These are phyloP conservation scores for Aristolochia contorta DNA, from an alignment of 164 flowering plant species.

Conservation along the genomic window DNA sequence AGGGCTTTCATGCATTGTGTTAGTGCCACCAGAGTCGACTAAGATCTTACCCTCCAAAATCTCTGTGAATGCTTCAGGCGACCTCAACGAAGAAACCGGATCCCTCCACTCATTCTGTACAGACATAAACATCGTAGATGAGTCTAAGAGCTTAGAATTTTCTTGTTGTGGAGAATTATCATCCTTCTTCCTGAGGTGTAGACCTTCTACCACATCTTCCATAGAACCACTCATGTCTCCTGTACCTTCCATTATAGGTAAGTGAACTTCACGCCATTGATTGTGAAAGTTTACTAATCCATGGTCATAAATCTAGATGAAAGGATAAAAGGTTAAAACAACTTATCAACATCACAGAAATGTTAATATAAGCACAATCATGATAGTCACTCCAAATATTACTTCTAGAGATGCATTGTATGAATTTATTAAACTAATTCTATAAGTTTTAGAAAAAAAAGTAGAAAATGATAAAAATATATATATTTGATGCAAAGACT, in stretches of 20 bases:
- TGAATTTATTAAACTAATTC: too few species aligned
- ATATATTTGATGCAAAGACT: too few species aligned
- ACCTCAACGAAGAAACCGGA: conserved; percentile 12
- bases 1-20: conserved; percentile 26
- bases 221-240: conserved; percentile 1
- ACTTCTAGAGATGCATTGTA: too few species aligned
- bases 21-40: conserved; percentile 14
- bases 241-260: conserved; percentile 13
- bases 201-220: conserved; percentile 2
- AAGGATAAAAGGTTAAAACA: too few species aligned
- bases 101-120: conserved; percentile 29
- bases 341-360: too few species aligned
- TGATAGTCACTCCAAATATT: too few species aligned
- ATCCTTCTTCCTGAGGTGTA: conserved; percentile 5
- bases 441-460: too few species aligned
- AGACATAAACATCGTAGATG: conserved; percentile 29
- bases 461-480: too few species aligned
- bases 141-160: conserved; percentile 23
- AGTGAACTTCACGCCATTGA: conserved; percentile 5
- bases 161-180: conserved; percentile 2
- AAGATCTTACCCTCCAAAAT: conserved; percentile 31
- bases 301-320: too few species aligned
- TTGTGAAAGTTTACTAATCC: background rate
- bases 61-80: conserved; percentile 27
- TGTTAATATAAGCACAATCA: too few species aligned